These are phyloP conservation scores for Didymella arachidicola DNA, from an alignment of 2,329 filamentous ascomycete species.

Conservation along the genomic window DNA sequence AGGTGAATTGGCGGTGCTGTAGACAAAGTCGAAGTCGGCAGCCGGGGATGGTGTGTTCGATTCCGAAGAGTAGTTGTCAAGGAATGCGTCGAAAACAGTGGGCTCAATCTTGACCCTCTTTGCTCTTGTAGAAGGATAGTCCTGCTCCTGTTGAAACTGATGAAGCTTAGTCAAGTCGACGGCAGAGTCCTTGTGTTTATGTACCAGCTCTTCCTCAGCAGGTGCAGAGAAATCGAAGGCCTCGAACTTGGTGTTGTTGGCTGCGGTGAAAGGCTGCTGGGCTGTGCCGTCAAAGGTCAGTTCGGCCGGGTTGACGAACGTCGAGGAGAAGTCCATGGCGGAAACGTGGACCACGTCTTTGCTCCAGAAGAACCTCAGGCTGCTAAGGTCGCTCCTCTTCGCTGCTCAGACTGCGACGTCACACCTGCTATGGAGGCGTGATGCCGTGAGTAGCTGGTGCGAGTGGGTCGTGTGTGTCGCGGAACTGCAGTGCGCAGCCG, in stretches of 20 bases:
- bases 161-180: conserved; percentile 33
- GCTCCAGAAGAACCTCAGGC: not conserved
- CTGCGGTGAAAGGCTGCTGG: conserved; percentile 19
- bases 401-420: not conserved
- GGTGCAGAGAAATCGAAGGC: conserved; percentile 28
- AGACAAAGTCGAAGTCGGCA: conserved; percentile 37
- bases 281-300: conserved; percentile 19
- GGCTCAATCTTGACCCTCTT: conserved; percentile 23
- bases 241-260: conserved; percentile 23
- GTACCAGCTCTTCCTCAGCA: conserved; percentile 26
- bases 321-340: conserved; percentile 31
- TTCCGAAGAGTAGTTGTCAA: conserved; percentile 34
- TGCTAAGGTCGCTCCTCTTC: not conserved
- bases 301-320: conserved; percentile 23
- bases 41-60: conserved; percentile 43
- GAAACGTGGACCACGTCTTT: conserved; percentile 9
- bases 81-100: conserved; percentile 27
- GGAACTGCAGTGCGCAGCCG: conserved; percentile 11
- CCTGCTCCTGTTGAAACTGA: conserved; percentile 21
- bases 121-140: conserved; percentile 24
- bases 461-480: conserved; percentile 17
- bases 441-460: conserved; percentile 3
- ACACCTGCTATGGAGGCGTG: conserved; percentile 5
- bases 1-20: conserved; percentile 45
- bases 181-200: conserved; percentile 36